A percentile compares a stretch with the other conserved stretches of the same genome.
Evolutionary conservation across 2,329 filamentous ascomycete genomes (phyloP).

Genomic region (Drechslera avenae): DNA sequence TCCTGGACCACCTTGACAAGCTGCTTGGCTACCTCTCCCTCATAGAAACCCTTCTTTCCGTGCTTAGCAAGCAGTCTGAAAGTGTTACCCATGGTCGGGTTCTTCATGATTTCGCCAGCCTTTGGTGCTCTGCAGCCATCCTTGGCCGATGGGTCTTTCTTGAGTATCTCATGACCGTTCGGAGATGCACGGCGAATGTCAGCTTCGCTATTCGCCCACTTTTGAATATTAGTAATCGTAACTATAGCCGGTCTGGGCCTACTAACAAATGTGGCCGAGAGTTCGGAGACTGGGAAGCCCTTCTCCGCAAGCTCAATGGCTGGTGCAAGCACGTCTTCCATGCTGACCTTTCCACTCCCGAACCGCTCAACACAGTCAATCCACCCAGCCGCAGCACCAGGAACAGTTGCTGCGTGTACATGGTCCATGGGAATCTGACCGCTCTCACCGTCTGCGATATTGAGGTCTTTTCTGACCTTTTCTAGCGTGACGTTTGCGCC

Average conservation of each 20-base stretch:
- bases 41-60: conserved; percentile 91
- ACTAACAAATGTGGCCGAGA: conserved; percentile 71
- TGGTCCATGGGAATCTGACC: conserved; percentile 73
- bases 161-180: conserved; percentile 86
- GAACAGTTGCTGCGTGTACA: conserved; percentile 82
- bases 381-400: conserved; percentile 92
- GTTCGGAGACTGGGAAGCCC: conserved; percentile 86
- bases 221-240: conserved; percentile 8
- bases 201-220: conserved; percentile 75
- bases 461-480: conserved; percentile 70
- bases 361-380: conserved; percentile 86
- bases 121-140: conserved; percentile 75
- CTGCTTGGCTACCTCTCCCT: conserved; percentile 79
- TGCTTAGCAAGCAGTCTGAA: conserved; percentile 78
- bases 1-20: conserved; percentile 78
- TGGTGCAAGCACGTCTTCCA: conserved; percentile 79
- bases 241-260: not conserved
- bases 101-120: conserved; percentile 87
- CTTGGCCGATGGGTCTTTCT: conserved; percentile 69
- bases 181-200: conserved; percentile 75
- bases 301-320: conserved; percentile 85
- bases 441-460: conserved; percentile 61
- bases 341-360: conserved; percentile 79
- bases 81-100: conserved; percentile 78
- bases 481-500: conserved; percentile 72